A percentile compares a stretch with the other conserved stretches of the same genome.
Evolutionary conservation across 2,329 filamentous ascomycete genomes (phyloP).

Genomic region (Fusarium mangiferae): DNA sequence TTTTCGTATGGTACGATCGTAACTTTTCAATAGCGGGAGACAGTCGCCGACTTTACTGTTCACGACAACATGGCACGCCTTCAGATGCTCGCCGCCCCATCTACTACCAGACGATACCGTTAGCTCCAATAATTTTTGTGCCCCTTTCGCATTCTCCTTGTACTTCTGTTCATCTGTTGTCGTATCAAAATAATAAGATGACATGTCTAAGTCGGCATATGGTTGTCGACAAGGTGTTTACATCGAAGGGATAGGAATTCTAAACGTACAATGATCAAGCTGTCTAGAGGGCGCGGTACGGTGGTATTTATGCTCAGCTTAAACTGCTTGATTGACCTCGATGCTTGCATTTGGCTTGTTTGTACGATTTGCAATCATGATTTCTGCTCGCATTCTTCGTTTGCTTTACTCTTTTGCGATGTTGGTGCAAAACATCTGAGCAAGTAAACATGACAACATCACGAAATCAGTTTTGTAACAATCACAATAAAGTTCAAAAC

Average conservation of each 20-base stretch:
- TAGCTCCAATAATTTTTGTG: no score
- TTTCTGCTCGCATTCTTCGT: not conserved
- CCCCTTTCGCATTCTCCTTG: no score
- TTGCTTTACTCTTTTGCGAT: not conserved
- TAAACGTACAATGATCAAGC: not conserved
- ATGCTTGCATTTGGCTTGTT: not conserved
- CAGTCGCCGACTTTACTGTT: no score
- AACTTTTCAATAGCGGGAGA: no score
- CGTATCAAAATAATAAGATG: no score
- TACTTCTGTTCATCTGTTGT: no score
- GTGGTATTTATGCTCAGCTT: not conserved
- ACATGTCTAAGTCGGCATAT: not conserved
- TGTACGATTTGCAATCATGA: not conserved
- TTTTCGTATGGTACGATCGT: no score
- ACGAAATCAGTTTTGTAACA: not conserved
- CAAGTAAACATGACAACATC: not conserved
- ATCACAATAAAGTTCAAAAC: not conserved
- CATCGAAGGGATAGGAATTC: not conserved
- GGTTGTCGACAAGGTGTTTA: not conserved
- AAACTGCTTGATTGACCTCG: not conserved
- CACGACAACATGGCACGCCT: no score
- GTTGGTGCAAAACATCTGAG: not conserved
- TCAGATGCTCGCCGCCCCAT: no score
- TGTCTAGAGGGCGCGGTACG: not conserved
- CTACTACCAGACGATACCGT: no score